Base-by-base conservation (phyloP, 1,284 basidiomycete genomes). In the Inonotus hispidus region DNA sequence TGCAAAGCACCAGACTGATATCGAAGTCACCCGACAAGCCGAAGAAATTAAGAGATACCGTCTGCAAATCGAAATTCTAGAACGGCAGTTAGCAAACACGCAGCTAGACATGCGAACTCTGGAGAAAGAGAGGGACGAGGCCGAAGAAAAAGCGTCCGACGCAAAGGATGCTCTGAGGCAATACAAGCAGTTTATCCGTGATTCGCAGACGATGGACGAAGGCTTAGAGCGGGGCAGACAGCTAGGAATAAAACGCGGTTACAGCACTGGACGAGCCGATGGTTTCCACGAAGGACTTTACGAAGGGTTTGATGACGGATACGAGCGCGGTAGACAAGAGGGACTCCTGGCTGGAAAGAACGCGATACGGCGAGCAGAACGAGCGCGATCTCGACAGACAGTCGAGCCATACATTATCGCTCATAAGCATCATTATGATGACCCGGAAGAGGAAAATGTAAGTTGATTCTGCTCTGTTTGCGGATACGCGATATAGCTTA, bases 1-100 rank as follows among this genome's bases (percentile, higher is more conserved):
- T n/a, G 75, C 75, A 46, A 76, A 74, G 62, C 77, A 80, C 45
- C 73, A 74, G 46, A 70, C 76, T 14, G 80, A 83, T 66, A 69
- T 77, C 4, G 79, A 82, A 32, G 71, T 73, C 1, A 69, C 77
- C 29, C 77, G 75, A n/a, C 71, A 77, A 5, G 72, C 75, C 53
- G 77, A 81, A 60, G 83, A 87, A 67, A 74, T 75, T 21, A 74
- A 76, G 66, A 70, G 76, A 25, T 76, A 77, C 57, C 77, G 80
- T 66, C 70, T 81, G 66, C 77, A 80, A 68, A 67, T 81, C 58
- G 80, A 84, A 63, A 70, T 70, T 37, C 68, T 77, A 25, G 79
- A 85, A 67, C 73, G 77, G 14, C 82, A 85, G 62, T 63, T 81
- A 35, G 72, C 75, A 60, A 72, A 77, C 16, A 65, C 79, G 41